Evolutionary conservation across 805 yeast species (phyloP).

Genomic region (Pichia occidentalis): DNA sequence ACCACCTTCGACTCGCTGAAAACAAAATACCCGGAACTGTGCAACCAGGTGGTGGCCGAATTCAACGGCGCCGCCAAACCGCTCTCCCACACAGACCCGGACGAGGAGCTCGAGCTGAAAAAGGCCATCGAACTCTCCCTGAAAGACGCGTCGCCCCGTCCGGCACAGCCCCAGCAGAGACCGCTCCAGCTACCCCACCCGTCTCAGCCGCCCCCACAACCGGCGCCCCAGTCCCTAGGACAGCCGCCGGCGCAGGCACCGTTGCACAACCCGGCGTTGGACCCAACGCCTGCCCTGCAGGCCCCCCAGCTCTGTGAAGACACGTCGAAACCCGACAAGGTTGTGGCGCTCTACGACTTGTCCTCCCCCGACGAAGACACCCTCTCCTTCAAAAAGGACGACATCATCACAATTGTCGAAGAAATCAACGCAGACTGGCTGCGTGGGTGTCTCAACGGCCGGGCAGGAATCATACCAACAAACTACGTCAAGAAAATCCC

Average conservation of each 20-base stretch:
- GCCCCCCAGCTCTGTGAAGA: constrained; percentile 6
- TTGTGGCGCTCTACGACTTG: constrained; percentile 80
- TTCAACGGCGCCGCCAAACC: constrained; percentile 19
- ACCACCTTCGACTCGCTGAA: constrained; percentile 51
- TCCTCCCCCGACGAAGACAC: constrained; percentile 79
- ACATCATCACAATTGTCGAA: constrained; percentile 79
- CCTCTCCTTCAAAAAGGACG: constrained; percentile 80
- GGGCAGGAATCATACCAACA: constrained; percentile 82
- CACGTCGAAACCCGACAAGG: constrained; percentile 32
- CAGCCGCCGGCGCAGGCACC: constrained; percentile 2
- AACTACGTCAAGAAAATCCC: constrained; percentile 82
- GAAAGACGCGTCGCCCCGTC: constrained; percentile 42
- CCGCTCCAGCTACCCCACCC: constrained; percentile 10
- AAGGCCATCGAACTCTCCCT: constrained; percentile 70
- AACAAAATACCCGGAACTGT: constrained; percentile 31
- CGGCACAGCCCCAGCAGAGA: constrained; percentile 6
- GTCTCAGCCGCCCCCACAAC: constrained; percentile 18
- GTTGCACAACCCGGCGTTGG: constrained; percentile 1
- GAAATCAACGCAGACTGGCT: constrained; percentile 93
- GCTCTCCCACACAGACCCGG: constrained; percentile 4
- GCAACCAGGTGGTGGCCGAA: constrained; percentile 27
- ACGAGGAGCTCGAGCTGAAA: constrained; percentile 76
- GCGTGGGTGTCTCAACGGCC: constrained; percentile 79
- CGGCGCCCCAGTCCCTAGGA: neutral
- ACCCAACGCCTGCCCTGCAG: constrained; percentile 1